A percentile compares a stretch with the other conserved stretches of the same genome.
These are phyloP conservation scores for Bruguiera parviflora DNA, from an alignment of 345 rosid genomes.

Conservation along the genomic window DNA sequence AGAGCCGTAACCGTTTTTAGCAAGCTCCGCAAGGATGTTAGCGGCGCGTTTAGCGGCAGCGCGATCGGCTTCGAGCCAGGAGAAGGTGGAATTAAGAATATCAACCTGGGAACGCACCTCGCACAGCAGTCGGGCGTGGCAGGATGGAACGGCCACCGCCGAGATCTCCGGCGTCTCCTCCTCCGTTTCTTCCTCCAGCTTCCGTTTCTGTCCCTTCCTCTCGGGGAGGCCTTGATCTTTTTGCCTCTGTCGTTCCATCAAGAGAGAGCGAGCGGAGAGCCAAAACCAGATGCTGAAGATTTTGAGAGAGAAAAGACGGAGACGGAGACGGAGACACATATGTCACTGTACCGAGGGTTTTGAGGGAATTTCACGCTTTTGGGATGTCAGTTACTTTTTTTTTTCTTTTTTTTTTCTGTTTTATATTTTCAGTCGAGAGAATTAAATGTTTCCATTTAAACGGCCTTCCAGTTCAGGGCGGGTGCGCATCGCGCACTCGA, in stretches of 20 bases:
- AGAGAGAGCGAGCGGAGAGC: constrained; percentile 21
- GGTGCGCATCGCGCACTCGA: no score
- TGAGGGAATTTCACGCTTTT: constrained; percentile 28
- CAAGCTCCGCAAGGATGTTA: constrained; percentile 94
- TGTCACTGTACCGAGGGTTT: constrained; percentile 43
- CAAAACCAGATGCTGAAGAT: constrained; percentile 6
- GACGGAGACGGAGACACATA: constrained; percentile 9
- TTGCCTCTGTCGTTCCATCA: constrained; percentile 54
- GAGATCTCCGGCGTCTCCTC: constrained; percentile 60
- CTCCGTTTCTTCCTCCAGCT: constrained; percentile 70
- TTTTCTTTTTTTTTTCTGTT: not conserved
- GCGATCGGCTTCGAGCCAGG: constrained; percentile 92
- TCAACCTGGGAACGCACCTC: constrained; percentile 73
- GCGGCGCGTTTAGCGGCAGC: constrained; percentile 93
- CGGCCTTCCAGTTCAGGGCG: no score
- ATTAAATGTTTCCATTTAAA: no score
- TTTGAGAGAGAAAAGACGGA: constrained; percentile 30
- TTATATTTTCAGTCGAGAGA: not conserved
- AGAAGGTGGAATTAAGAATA: constrained; percentile 64
- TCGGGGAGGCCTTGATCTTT: constrained; percentile 62
- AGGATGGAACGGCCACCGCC: constrained; percentile 27
- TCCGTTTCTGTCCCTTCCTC: constrained; percentile 91
- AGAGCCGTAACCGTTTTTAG: constrained; percentile 66
- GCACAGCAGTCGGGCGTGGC: constrained; percentile 55
- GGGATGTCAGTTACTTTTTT: not conserved